Percentiles rank a stretch among this genome's conserved stretches.
Conservation (phyloP, 129 eudicot genomes). For the Arctium minus region DNA sequence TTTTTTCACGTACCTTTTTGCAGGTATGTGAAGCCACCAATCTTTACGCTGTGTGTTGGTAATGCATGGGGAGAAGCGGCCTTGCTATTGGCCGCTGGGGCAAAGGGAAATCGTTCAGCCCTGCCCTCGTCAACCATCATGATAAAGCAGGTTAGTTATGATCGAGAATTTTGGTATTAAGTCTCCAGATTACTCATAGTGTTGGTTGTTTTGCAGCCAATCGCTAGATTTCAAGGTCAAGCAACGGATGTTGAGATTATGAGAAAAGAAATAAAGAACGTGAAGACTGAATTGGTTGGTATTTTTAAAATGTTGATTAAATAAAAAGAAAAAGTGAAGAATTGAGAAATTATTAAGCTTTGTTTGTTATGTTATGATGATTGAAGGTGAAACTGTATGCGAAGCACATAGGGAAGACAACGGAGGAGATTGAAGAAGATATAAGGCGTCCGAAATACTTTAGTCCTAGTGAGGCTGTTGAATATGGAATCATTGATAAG, state of each 20-base stretch:
- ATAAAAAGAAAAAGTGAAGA: neutral
- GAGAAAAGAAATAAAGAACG: conserved; percentile 62
- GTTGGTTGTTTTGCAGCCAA: conserved; percentile 65
- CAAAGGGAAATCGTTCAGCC: conserved; percentile 91
- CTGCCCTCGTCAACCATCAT: conserved; percentile 91
- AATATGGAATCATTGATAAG: conserved; percentile 97
- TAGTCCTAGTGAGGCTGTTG: conserved; percentile 96
- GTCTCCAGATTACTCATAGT: neutral
- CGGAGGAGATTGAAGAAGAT: conserved; percentile 81
- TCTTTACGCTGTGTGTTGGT: conserved; percentile 87
- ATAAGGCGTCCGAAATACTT: conserved; percentile 91
- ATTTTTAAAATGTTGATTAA: conserved; percentile 12
- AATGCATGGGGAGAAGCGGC: conserved; percentile 99
- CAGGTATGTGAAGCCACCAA: conserved; percentile 80
- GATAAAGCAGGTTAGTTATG: conserved; percentile 71
- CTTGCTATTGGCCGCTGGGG: conserved; percentile 91
- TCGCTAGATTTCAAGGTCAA: conserved; percentile 83
- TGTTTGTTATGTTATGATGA: neutral
- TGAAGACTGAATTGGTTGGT: conserved; percentile 66
- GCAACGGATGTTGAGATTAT: conserved; percentile 78
- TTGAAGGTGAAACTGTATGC: conserved; percentile 77
- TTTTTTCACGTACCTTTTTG: neutral
- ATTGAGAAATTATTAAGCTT: neutral
- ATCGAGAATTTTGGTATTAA: neutral
- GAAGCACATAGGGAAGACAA: conserved; percentile 64